Percentiles rank a stretch among this genome's conserved stretches.
phyloP scores from a whole-genome alignment of 106 monocot species.

The Dendrobium nobile region DNA sequence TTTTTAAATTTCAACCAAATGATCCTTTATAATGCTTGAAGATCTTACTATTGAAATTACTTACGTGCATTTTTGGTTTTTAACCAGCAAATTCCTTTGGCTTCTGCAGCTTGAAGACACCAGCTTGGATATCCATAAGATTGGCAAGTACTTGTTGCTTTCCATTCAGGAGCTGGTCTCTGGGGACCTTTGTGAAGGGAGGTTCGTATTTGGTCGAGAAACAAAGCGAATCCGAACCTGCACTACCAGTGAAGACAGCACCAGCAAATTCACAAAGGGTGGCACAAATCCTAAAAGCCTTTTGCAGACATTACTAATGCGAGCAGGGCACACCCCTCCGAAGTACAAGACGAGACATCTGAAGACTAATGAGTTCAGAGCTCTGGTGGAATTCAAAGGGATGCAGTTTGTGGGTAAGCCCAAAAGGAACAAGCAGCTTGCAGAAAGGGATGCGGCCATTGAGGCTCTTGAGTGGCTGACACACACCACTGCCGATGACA shows the following conservation, averaged over 20 bases:
- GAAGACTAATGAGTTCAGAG: slow-evolving; percentile 96
- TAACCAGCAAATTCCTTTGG: background rate
- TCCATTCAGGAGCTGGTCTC: slow-evolving; percentile 80
- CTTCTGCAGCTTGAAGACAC: slow-evolving; percentile 69
- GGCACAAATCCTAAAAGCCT: slow-evolving; percentile 84
- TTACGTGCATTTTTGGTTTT: too few relatives aligned
- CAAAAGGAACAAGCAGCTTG: slow-evolving; percentile 95
- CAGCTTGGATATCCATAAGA: slow-evolving; percentile 78
- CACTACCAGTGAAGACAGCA: slow-evolving; percentile 16
- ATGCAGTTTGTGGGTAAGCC: slow-evolving; percentile 99
- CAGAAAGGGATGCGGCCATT: slow-evolving; percentile 94
- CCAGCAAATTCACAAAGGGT: slow-evolving; percentile 34
- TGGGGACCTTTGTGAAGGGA: slow-evolving; percentile 88
- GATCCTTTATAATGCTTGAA: too few relatives aligned
- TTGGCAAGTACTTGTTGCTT: slow-evolving; percentile 78
- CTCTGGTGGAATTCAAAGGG: slow-evolving; percentile 89
- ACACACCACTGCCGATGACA: slow-evolving; percentile 55
- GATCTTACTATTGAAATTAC: too few relatives aligned
- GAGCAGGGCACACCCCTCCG: slow-evolving; percentile 88
- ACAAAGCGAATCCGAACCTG: slow-evolving; percentile 30
- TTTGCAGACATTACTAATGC: slow-evolving; percentile 88
- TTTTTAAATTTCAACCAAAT: background rate
- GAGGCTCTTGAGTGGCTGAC: slow-evolving; percentile 93
- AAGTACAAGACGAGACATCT: slow-evolving; percentile 95
- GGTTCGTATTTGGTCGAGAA: slow-evolving; percentile 91